Evolutionary conservation across 371 early-diverging fungal genomes (phyloP), one percentile per base, ranked within the genome.

Genomic region (Mortierella sp.): DNA sequence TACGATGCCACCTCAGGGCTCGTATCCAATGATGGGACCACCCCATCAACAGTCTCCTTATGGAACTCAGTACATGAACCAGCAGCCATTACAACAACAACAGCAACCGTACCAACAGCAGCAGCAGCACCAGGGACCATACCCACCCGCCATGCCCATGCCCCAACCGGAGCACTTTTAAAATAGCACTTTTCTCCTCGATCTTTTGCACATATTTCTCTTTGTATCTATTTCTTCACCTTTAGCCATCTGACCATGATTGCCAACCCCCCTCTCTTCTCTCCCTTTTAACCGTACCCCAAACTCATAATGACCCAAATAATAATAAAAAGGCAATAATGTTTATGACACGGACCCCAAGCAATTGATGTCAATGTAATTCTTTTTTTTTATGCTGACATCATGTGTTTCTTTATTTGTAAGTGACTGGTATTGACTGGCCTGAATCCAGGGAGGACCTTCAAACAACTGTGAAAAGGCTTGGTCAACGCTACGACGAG

Each of bases 91-190:
- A n/a, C 68, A 63, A 10, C 70, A 52, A 14, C 41, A 53, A 7
- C 55, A 53, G 16, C 61, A 55, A 16, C 58, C n/a, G n/a, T n/a
- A 55, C 14, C 31, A 55, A 5, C 34, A 19, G 5, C 58, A 55
- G 2, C 34, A 14, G 19, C 58, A 55, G 10, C 58, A 31, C 29
- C 58, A 61, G 22, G 61, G 22, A 37, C 61, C 61, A 22, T 61
- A 61, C 61, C 67, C 68, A 14, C 77, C 74, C 8, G 52, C 71
- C 13, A 81, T 77, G 82, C 65, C 67, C 11, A 81, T 81, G 82
- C 82, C 82, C 24, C 82, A 77, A 11, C 82, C 82, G 3, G 82
- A 81, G 47, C 71, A 81, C 72, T 81, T 74, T 74, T 72, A 63
- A 70, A 50, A 48, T 37, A 37, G 9, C 26, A 2, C 22, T 19